Conservation (phyloP, 495 filamentous ascomycete species). For the Penicillium desertorum region DNA sequence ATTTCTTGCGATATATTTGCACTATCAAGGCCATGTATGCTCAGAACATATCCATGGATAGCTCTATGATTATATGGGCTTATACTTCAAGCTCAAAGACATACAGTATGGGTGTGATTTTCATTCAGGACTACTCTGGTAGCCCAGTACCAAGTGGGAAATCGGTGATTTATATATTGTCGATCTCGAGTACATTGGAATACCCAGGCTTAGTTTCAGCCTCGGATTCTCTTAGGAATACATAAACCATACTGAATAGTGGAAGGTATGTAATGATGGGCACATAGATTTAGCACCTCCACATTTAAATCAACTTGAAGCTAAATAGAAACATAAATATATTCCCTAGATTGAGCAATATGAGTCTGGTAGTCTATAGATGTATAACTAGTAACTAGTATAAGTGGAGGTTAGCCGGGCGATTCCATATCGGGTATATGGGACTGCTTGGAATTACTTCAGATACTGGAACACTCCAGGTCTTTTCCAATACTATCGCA, state of each 20-base stretch:
- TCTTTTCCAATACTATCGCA: neutral
- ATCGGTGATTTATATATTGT: too few relatives aligned
- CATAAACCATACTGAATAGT: too few relatives aligned
- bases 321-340: neutral
- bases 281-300: too few relatives aligned
- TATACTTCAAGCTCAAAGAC: too few relatives aligned
- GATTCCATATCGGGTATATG: neutral
- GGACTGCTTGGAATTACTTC: neutral
- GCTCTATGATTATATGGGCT: neutral
- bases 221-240: too few relatives aligned
- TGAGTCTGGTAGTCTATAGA: neutral
- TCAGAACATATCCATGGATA: neutral
- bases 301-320: neutral
- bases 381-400: neutral
- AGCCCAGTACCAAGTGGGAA: too few relatives aligned
- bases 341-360: neutral
- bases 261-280: too few relatives aligned
- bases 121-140: too few relatives aligned
- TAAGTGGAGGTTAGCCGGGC: conserved; percentile 7
- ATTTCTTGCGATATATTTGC: too few relatives aligned
- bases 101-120: too few relatives aligned
- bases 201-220: too few relatives aligned
- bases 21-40: neutral
- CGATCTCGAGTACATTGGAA: too few relatives aligned
- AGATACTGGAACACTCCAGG: neutral